These are phyloP conservation scores for Coemansia sp. DNA, from an alignment of 192 early-diverging fungal species.

Conservation along the genomic window DNA sequence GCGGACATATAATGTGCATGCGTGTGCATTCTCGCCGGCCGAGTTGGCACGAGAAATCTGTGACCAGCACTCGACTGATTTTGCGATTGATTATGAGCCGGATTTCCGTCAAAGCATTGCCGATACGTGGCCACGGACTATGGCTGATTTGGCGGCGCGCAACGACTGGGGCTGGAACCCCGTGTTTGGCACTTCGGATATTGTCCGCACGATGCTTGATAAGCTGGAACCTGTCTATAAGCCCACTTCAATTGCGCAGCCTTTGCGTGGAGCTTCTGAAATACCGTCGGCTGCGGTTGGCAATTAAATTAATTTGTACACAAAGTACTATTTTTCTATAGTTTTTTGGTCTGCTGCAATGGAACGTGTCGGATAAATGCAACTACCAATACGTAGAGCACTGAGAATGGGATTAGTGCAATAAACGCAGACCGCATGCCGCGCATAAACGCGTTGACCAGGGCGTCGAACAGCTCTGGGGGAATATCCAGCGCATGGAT, in stretches of 20 bases:
- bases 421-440: constrained; percentile 40
- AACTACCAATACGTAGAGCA: constrained; percentile 15
- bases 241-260: neutral
- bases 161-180: constrained; percentile 69
- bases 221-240: constrained; percentile 56
- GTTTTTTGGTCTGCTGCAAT: constrained; percentile 22
- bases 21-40: constrained; percentile 60
- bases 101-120: constrained; percentile 69
- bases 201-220: constrained; percentile 61
- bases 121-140: constrained; percentile 62
- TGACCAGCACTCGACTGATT: constrained; percentile 49
- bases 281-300: neutral
- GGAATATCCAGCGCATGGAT: constrained; percentile 41
- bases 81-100: constrained; percentile 58
- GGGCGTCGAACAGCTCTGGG: constrained; percentile 17
- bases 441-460: constrained; percentile 40
- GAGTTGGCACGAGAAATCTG: constrained; percentile 59
- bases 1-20: constrained; percentile 64
- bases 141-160: constrained; percentile 62
- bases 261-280: neutral
- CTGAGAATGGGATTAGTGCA: constrained; percentile 43
- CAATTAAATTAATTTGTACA: neutral
- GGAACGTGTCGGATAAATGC: constrained; percentile 23
- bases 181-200: constrained; percentile 57
- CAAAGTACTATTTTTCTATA: neutral